A percentile compares a stretch with the other conserved stretches of the same genome.
phyloP scores from a whole-genome alignment of 768 basidiomycete genomes.

The Tulasnella sp. region DNA sequence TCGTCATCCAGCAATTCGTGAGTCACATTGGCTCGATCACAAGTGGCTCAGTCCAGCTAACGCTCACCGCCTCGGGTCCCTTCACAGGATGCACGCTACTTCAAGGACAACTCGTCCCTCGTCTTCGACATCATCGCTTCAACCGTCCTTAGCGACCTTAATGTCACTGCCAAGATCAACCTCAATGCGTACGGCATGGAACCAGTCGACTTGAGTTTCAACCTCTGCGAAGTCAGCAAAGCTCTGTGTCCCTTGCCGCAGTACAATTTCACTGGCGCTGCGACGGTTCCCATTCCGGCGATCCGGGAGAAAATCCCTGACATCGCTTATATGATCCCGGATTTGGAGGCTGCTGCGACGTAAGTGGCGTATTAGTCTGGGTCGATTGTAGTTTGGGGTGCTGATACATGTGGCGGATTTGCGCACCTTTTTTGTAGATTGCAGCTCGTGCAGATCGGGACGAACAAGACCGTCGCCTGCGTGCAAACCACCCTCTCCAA shows the following conservation, averaged over 20 bases:
- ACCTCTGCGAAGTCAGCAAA: slow-evolving; percentile 79
- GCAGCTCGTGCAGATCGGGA: slow-evolving; percentile 66
- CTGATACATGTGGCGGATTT: neutral
- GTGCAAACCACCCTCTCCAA: slow-evolving; percentile 91
- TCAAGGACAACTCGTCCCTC: slow-evolving; percentile 70
- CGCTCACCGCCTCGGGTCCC: slow-evolving; percentile 51
- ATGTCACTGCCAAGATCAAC: slow-evolving; percentile 78
- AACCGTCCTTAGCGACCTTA: slow-evolving; percentile 56
- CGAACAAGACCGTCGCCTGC: slow-evolving; percentile 80
- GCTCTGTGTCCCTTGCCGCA: slow-evolving; percentile 78
- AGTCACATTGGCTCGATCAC: neutral
- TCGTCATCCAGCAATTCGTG: slow-evolving; percentile 50
- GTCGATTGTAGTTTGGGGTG: neutral
- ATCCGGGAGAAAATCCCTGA: slow-evolving; percentile 63
- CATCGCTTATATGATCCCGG: slow-evolving; percentile 85
- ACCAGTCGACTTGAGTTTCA: slow-evolving; percentile 74
- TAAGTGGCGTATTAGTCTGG: neutral
- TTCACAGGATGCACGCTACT: slow-evolving; percentile 61
- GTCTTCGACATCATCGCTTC: slow-evolving; percentile 70
- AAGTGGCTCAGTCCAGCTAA: neutral
- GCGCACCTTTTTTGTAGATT: slow-evolving; percentile 69
- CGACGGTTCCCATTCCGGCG: slow-evolving; percentile 64
- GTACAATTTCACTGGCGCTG: slow-evolving; percentile 38
- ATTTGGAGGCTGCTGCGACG: slow-evolving; percentile 67
- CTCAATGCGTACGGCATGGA: slow-evolving; percentile 87